Conservation (phyloP, 192 early-diverging fungal genomes). For the Linnemannia schmuckeri region DNA sequence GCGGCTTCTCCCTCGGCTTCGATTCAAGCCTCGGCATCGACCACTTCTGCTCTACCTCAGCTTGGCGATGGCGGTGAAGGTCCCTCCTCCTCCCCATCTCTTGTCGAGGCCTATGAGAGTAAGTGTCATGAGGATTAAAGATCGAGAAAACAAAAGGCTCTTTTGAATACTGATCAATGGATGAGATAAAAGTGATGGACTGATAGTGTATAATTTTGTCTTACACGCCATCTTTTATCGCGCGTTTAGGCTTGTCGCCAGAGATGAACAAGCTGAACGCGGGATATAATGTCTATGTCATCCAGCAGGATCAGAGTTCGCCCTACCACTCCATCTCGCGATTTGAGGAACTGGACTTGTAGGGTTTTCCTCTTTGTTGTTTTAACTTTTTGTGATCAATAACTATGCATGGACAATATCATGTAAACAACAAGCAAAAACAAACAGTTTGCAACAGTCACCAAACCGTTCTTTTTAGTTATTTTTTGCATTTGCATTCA, state of each 20-base stretch:
- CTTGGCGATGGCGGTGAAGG: no score
- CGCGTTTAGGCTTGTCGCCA: not conserved
- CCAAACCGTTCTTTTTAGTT: not conserved
- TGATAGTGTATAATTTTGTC: not conserved
- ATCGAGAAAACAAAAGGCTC: not conserved
- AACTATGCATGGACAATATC: not conserved
- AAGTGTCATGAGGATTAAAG: not conserved
- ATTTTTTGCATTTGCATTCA: not conserved
- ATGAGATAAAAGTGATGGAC: not conserved
- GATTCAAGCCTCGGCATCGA: no score
- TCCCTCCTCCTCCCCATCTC: no score
- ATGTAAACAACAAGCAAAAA: not conserved
- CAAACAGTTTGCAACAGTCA: not conserved
- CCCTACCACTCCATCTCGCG: constrained; percentile 80
- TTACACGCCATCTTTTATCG: not conserved
- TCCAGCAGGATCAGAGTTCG: constrained; percentile 74
- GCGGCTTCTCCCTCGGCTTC: no score
- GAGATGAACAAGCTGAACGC: not conserved
- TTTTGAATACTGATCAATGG: not conserved
- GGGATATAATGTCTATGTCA: constrained; percentile 12
- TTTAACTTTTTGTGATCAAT: not conserved
- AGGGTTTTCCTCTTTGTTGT: constrained; percentile 5
- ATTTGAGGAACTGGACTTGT: constrained; percentile 81
- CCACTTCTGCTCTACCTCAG: no score
- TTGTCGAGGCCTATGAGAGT: no score